Percentiles rank a stretch among this genome's conserved stretches.
phyloP scores from a whole-genome alignment of 306 rosid species.

The Vachellia collinsii region DNA sequence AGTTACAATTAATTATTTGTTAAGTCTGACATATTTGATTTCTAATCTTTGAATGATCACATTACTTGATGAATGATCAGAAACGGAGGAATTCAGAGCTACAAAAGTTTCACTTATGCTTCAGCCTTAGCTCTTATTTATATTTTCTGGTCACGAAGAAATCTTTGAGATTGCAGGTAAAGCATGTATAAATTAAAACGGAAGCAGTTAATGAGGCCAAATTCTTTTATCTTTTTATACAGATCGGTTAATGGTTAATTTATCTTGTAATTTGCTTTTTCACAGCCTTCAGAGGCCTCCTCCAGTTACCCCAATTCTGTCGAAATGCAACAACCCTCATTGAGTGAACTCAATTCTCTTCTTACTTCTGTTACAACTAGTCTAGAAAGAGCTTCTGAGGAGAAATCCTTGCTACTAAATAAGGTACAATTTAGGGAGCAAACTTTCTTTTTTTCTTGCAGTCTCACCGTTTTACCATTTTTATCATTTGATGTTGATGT shows the following conservation, averaged over 20 bases:
- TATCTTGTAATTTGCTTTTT: constrained; percentile 32
- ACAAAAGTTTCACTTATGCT: constrained; percentile 69
- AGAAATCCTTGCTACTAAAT: constrained; percentile 71
- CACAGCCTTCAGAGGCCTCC: constrained; percentile 60
- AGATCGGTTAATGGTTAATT: constrained; percentile 8
- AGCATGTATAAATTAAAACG: constrained; percentile 13
- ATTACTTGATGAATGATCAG: constrained; percentile 50
- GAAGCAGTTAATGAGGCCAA: constrained; percentile 19
- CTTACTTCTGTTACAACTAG: constrained; percentile 66
- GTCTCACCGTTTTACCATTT: neutral
- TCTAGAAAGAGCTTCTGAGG: constrained; percentile 91
- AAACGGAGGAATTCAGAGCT: constrained; percentile 77
- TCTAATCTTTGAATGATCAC: constrained; percentile 21
- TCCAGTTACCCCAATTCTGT: constrained; percentile 58
- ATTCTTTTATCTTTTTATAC: constrained; percentile 9
- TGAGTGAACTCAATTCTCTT: constrained; percentile 70
- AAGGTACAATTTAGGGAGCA: constrained; percentile 53
- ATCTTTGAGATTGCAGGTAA: constrained; percentile 86
- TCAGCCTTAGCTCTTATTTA: constrained; percentile 83
- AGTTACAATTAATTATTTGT: neutral
- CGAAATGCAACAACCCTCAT: constrained; percentile 71
- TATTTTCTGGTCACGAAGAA: constrained; percentile 87
- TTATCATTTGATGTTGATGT: neutral
- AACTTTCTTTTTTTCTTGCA: constrained; percentile 3
- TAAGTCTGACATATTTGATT: constrained; percentile 11